Percentiles rank a stretch among this genome's conserved stretches.
These are phyloP conservation scores for Trichoderma sp. DNA, from an alignment of 2,329 filamentous ascomycete genomes.

Conservation along the genomic window DNA sequence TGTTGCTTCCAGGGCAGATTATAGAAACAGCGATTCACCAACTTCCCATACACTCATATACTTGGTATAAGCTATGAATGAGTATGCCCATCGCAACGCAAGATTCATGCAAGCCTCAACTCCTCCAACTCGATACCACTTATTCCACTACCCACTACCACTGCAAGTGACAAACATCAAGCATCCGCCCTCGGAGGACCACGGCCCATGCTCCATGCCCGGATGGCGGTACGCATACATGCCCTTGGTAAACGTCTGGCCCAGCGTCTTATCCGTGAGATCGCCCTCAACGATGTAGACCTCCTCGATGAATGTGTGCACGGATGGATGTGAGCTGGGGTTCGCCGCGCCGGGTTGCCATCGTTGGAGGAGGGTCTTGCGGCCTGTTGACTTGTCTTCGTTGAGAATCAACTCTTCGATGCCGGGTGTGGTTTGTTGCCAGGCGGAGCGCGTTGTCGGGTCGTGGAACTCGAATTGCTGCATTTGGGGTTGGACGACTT, in stretches of 20 bases:
- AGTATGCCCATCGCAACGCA: neutral
- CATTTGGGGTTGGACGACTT: no score
- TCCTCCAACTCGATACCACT: neutral
- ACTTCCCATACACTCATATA: neutral
- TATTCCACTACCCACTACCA: neutral
- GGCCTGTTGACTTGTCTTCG: slow-evolving; percentile 36
- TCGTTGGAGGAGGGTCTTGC: slow-evolving; percentile 41
- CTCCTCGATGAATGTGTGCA: slow-evolving; percentile 45
- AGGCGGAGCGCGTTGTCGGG: slow-evolving; percentile 33
- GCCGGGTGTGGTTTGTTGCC: slow-evolving; percentile 38
- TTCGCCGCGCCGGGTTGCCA: slow-evolving; percentile 41
- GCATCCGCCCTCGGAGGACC: slow-evolving; percentile 41
- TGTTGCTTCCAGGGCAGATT: neutral
- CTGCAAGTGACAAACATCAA: slow-evolving; percentile 33
- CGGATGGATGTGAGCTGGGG: slow-evolving; percentile 34
- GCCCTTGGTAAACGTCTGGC: slow-evolving; percentile 39
- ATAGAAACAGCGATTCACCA: no score
- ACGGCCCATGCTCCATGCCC: slow-evolving; percentile 46
- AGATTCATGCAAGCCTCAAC: neutral
- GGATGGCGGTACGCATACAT: slow-evolving; percentile 46
- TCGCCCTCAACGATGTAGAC: slow-evolving; percentile 44
- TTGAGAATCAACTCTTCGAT: slow-evolving; percentile 45
- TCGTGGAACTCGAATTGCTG: slow-evolving; percentile 38
- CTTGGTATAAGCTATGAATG: neutral
- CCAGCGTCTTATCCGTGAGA: slow-evolving; percentile 40